phyloP scores from a whole-genome alignment of 1,139 yeast species.

The Geotrichum reessii region DNA sequence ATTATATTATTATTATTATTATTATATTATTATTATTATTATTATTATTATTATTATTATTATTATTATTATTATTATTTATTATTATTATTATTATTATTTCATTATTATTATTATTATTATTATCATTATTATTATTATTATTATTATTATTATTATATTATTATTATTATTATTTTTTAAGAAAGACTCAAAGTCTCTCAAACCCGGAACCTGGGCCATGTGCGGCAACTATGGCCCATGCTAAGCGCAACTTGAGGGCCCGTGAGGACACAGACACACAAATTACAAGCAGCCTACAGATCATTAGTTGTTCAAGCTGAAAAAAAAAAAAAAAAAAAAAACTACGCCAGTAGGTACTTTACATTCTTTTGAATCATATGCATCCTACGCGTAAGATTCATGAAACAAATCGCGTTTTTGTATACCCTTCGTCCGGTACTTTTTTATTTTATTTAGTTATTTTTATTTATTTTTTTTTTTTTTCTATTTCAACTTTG shows the following conservation, averaged over 20 bases:
- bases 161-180: too few species aligned
- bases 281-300: background rate
- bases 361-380: background rate
- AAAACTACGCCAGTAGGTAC: background rate
- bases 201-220: background rate
- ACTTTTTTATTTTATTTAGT: background rate
- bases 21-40: too few species aligned
- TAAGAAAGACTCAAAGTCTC: too few species aligned
- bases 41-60: too few species aligned
- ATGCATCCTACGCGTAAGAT: background rate
- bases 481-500: background rate
- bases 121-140: too few species aligned
- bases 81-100: too few species aligned
- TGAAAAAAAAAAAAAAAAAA: background rate
- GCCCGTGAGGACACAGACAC: background rate
- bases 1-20: too few species aligned
- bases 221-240: background rate
- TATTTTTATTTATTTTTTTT: background rate
- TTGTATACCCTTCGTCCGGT: background rate
- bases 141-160: too few species aligned
- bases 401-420: background rate
- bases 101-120: too few species aligned
- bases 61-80: too few species aligned
- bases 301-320: background rate
- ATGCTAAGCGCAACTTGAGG: background rate